These are phyloP conservation scores for Oryza australiensis DNA, from an alignment of 176 grass and related monocot genomes.

Conservation along the genomic window DNA sequence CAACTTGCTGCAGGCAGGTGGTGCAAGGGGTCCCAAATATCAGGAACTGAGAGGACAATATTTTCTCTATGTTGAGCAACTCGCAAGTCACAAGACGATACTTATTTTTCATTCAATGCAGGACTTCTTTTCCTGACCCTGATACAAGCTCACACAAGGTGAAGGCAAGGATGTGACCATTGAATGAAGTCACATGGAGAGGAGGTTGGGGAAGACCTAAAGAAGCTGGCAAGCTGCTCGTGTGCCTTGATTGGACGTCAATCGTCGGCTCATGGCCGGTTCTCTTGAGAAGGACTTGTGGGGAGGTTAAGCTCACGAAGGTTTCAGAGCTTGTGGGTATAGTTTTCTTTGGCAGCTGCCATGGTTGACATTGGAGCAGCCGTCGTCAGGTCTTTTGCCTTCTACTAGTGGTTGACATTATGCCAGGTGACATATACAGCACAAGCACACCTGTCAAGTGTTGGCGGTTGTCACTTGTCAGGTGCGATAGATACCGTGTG, in stretches of 20 bases:
- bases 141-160: neutral
- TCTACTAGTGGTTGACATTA: neutral
- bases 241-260: slow-evolving; percentile 37
- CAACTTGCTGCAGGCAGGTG: neutral
- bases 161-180: slow-evolving; percentile 9
- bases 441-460: slow-evolving; percentile 10
- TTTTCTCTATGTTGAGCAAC: slow-evolving; percentile 19
- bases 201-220: slow-evolving; percentile 43
- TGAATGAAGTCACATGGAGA: slow-evolving; percentile 45
- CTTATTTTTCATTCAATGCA: neutral
- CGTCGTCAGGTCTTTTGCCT: neutral
- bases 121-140: slow-evolving; percentile 5
- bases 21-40: neutral
- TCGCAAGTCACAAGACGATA: slow-evolving; percentile 20
- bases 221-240: slow-evolving; percentile 39
- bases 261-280: slow-evolving; percentile 20
- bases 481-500: neutral
- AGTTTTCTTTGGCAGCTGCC: neutral
- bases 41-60: slow-evolving; percentile 21
- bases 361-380: neutral
- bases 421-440: neutral
- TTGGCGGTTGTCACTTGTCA: neutral
- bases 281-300: slow-evolving; percentile 33
- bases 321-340: neutral
- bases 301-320: slow-evolving; percentile 19